Conservation (phyloP, 441 rosid genomes). For the Hura crepitans region DNA sequence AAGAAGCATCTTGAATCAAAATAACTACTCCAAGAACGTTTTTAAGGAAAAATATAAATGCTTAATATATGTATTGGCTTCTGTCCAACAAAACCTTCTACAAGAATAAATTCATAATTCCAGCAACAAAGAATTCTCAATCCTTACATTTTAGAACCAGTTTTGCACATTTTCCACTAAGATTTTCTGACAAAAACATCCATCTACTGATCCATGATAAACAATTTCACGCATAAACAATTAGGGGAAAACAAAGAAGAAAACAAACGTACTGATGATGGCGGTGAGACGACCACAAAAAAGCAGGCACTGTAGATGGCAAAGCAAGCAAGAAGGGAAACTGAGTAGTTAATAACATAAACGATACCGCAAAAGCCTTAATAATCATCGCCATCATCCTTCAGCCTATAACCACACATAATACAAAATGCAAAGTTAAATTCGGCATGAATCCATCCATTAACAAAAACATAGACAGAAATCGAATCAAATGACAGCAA, state of each 20-base stretch:
- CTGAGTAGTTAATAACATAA: constrained; percentile 29
- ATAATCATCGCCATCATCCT: constrained; percentile 24
- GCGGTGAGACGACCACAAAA: constrained; percentile 72
- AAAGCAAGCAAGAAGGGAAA: constrained; percentile 38
- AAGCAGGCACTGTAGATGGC: constrained; percentile 57
- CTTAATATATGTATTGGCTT: too few relatives aligned
- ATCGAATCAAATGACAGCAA: background rate
- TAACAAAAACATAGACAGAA: background rate
- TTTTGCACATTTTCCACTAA: too few relatives aligned
- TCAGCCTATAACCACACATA: background rate
- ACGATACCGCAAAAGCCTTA: constrained; percentile 26
- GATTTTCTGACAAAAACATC: background rate
- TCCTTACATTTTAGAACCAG: too few relatives aligned
- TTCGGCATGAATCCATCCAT: background rate
- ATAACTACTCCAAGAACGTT: background rate
- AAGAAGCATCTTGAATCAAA: background rate
- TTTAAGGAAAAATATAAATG: background rate
- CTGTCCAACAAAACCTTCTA: too few relatives aligned
- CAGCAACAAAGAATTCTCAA: too few relatives aligned
- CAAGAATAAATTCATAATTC: too few relatives aligned
- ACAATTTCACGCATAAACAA: background rate
- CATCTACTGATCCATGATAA: background rate
- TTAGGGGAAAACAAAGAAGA: background rate
- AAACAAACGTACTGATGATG: constrained; percentile 32
- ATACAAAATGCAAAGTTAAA: background rate